phyloP scores from a whole-genome alignment of 1,139 yeast genomes.

The Pichiaceae sp. region DNA sequence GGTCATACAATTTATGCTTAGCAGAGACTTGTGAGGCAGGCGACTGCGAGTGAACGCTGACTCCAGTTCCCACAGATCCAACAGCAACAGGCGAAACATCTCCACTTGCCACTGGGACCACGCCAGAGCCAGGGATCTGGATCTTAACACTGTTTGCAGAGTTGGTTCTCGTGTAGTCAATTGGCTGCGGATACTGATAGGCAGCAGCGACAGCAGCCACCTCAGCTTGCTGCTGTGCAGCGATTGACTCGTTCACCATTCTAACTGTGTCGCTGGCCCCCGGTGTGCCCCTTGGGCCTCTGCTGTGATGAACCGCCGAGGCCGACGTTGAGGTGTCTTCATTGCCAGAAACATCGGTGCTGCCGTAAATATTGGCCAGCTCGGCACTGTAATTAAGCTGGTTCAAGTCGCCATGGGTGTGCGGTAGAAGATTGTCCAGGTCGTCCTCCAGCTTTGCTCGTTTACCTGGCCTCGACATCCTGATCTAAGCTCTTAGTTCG shows the following conservation, averaged over 20 bases:
- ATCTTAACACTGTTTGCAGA: neutral
- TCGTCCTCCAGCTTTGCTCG: neutral
- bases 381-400: neutral
- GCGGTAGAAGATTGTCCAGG: neutral
- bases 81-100: too few relatives aligned
- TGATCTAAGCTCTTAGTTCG: neutral
- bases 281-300: too few relatives aligned
- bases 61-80: too few relatives aligned
- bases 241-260: slow-evolving; percentile 13
- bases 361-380: neutral
- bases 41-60: slow-evolving; percentile 26
- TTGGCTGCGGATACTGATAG: slow-evolving; percentile 1
- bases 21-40: slow-evolving; percentile 20
- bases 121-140: neutral
- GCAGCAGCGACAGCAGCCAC: slow-evolving; percentile 6
- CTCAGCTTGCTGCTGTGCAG: slow-evolving; percentile 5
- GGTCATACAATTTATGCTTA: neutral
- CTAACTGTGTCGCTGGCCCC: slow-evolving; percentile 12
- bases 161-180: neutral
- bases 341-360: neutral
- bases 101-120: too few relatives aligned
- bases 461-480: neutral
- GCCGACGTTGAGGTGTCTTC: too few relatives aligned
- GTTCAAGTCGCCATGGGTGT: neutral
- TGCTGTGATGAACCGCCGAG: too few relatives aligned